phyloP scores from a whole-genome alignment of 257 asterid species.

The Solanum habrochaites region DNA sequence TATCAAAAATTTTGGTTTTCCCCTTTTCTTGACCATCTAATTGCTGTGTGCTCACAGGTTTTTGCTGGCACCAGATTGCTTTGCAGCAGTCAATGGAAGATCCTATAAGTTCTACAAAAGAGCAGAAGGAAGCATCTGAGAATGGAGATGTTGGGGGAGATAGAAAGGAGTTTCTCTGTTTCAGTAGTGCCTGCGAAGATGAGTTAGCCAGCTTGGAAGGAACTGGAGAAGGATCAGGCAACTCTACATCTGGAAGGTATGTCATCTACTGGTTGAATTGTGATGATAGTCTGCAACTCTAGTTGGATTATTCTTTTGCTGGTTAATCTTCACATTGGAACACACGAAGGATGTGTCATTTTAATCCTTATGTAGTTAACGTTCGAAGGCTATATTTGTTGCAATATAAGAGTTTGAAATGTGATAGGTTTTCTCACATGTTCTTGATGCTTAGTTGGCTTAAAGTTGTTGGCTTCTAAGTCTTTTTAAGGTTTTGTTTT shows the following conservation, averaged over 20 bases:
- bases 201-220: slow-evolving; percentile 12
- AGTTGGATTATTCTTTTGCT: neutral
- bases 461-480: neutral
- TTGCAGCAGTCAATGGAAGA: slow-evolving; percentile 23
- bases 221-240: slow-evolving; percentile 9
- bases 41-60: slow-evolving; percentile 3
- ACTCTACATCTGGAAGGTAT: slow-evolving; percentile 23
- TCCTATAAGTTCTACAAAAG: slow-evolving; percentile 8
- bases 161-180: slow-evolving; percentile 10
- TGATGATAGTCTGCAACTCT: neutral
- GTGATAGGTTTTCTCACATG: neutral
- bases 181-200: slow-evolving; percentile 20
- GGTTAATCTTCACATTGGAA: neutral
- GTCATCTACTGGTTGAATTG: neutral
- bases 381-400: neutral
- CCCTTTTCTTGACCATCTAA: neutral
- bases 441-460: neutral
- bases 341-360: neutral
- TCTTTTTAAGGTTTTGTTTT: neutral
- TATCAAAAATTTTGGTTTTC: neutral
- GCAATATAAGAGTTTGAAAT: neutral
- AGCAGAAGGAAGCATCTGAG: slow-evolving; percentile 3
- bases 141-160: slow-evolving; percentile 10
- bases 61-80: slow-evolving; percentile 12
- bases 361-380: neutral